phyloP scores from a whole-genome alignment of 495 filamentous ascomycete genomes.

The Penicillium odoratum region DNA sequence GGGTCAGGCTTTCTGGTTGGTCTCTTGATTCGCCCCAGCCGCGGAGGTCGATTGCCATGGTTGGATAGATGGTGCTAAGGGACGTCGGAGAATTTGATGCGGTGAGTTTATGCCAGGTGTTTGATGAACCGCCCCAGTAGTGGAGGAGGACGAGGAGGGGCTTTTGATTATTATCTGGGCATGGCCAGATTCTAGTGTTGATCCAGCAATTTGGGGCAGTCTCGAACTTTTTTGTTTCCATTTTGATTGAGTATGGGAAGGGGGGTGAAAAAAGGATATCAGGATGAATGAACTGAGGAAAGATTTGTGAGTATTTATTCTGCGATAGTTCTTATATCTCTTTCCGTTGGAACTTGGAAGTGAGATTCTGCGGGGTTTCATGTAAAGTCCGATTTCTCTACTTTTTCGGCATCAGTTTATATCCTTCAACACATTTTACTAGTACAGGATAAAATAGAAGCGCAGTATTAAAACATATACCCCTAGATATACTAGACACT shows the following conservation, averaged over 20 bases:
- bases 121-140: conserved; percentile 46
- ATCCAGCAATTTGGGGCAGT: conserved; percentile 1
- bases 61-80: conserved; percentile 22
- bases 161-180: conserved; percentile 1
- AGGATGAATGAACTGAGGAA: neutral
- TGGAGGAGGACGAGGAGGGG: conserved; percentile 41
- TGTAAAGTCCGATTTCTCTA: neutral
- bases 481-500: no score
- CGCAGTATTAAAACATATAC: no score
- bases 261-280: neutral
- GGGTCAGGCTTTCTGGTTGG: conserved; percentile 18
- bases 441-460: no score
- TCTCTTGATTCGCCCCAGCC: conserved; percentile 40
- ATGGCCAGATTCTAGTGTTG: conserved; percentile 11
- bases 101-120: conserved; percentile 36
- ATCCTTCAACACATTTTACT: no score
- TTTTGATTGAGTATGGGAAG: neutral
- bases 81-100: conserved; percentile 20
- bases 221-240: conserved; percentile 3
- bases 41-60: conserved; percentile 34
- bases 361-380: conserved; percentile 21
- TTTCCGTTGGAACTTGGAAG: neutral
- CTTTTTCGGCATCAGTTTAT: no score
- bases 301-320: neutral
- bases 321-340: neutral